phyloP scores from a whole-genome alignment of 164 flowering plant species.

The Nymphaea thermarum region DNA sequence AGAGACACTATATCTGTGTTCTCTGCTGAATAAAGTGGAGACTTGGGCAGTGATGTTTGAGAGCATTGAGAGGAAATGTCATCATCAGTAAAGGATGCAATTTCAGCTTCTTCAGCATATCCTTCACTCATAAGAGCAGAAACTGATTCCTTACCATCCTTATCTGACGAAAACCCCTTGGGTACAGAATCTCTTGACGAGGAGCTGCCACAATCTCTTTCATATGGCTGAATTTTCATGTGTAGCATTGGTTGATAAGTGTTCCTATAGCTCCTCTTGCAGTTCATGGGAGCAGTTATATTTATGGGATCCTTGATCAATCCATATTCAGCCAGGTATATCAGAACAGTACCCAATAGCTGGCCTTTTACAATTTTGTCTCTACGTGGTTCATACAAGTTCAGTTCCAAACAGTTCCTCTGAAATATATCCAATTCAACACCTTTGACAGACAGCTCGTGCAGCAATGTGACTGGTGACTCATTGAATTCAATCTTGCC shows the following conservation, averaged over 20 bases:
- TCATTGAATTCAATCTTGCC: constrained; percentile 40
- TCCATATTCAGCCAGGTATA: constrained; percentile 80
- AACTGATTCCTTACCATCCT: constrained; percentile 23
- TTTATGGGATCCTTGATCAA: constrained; percentile 28
- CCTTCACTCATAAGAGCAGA: constrained; percentile 43
- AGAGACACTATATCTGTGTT: background rate
- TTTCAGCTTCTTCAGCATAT: constrained; percentile 54
- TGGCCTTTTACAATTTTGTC: constrained; percentile 55
- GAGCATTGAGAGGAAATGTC: constrained; percentile 37
- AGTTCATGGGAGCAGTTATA: constrained; percentile 37
- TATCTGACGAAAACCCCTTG: constrained; percentile 31
- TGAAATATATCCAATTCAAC: constrained; percentile 22
- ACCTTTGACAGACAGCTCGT: constrained; percentile 31
- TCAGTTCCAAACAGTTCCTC: constrained; percentile 63
- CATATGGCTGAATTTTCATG: constrained; percentile 43
- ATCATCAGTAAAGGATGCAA: constrained; percentile 66
- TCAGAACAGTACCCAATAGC: constrained; percentile 45
- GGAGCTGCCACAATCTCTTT: constrained; percentile 29
- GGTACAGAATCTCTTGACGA: constrained; percentile 26
- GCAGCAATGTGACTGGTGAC: constrained; percentile 30
- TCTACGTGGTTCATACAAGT: constrained; percentile 53
- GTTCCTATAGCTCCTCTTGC: constrained; percentile 50
- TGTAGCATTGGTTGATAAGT: constrained; percentile 37
- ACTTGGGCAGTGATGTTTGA: constrained; percentile 22
- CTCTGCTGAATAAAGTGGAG: constrained; percentile 27